Evolutionary conservation across 2,329 filamentous ascomycete genomes (phyloP).

Genomic region (Hypoxylon sp.): DNA sequence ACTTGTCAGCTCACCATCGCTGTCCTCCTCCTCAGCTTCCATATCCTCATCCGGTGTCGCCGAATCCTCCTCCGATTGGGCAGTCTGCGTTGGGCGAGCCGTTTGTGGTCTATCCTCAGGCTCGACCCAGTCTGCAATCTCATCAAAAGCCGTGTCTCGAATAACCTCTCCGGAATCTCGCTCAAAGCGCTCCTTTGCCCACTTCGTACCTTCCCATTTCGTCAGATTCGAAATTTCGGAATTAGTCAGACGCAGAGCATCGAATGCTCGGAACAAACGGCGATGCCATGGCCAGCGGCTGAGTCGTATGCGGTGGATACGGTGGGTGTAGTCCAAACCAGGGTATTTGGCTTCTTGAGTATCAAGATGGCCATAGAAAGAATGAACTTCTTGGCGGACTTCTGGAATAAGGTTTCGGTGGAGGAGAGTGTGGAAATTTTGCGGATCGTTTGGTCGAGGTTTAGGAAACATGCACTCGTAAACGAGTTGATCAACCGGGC

Average conservation of each 20-base stretch:
- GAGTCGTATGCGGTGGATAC: slow-evolving; percentile 82
- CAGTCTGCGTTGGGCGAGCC: slow-evolving; percentile 48
- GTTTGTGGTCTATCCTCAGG: slow-evolving; percentile 57
- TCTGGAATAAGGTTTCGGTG: slow-evolving; percentile 80
- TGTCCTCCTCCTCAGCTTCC: slow-evolving; percentile 67
- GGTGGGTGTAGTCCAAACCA: slow-evolving; percentile 82
- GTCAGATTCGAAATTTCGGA: slow-evolving; percentile 80
- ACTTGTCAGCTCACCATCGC: slow-evolving; percentile 68
- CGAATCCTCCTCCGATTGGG: slow-evolving; percentile 56
- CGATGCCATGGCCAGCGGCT: slow-evolving; percentile 83
- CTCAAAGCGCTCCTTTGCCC: slow-evolving; percentile 86
- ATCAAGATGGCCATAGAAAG: slow-evolving; percentile 84
- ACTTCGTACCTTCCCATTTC: slow-evolving; percentile 86
- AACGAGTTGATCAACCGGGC: slow-evolving; percentile 78
- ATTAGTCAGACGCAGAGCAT: slow-evolving; percentile 76
- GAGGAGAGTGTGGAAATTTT: slow-evolving; percentile 78
- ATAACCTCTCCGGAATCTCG: slow-evolving; percentile 80
- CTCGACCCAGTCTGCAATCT: slow-evolving; percentile 74
- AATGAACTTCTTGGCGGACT: slow-evolving; percentile 82
- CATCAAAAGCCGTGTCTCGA: slow-evolving; percentile 78
- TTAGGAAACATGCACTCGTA: slow-evolving; percentile 81
- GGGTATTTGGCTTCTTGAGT: slow-evolving; percentile 86
- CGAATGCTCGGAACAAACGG: slow-evolving; percentile 82
- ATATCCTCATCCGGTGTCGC: slow-evolving; percentile 63
- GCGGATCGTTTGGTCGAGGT: slow-evolving; percentile 76